phyloP scores from a whole-genome alignment of 805 yeast genomes.

The Candida dendrica region DNA sequence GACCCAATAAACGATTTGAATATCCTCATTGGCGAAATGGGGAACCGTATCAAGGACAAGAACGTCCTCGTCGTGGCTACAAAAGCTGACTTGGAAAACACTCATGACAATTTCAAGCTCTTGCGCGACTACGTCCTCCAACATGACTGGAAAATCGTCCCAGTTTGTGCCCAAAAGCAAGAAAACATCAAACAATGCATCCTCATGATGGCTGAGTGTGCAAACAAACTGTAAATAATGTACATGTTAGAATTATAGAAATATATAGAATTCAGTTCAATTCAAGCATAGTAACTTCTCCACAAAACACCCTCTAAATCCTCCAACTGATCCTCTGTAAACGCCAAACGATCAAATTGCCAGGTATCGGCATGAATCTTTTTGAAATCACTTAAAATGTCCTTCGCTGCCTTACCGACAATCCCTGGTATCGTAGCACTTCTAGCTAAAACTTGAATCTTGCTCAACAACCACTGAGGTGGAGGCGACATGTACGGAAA shows the following conservation, averaged over 20 bases:
- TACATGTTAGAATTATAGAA: no score
- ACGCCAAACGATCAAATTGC: slow-evolving; percentile 78
- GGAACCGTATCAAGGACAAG: slow-evolving; percentile 54
- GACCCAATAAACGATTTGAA: slow-evolving; percentile 64
- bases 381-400: slow-evolving; percentile 73
- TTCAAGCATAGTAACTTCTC: slow-evolving; percentile 81
- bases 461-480: slow-evolving; percentile 80
- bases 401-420: slow-evolving; percentile 80
- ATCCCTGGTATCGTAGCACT: slow-evolving; percentile 71
- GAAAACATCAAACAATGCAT: slow-evolving; percentile 71
- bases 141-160: slow-evolving; percentile 62
- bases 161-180: slow-evolving; percentile 72
- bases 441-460: slow-evolving; percentile 61
- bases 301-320: slow-evolving; percentile 91
- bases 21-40: slow-evolving; percentile 63
- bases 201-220: slow-evolving; percentile 57
- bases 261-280: no score
- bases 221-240: slow-evolving; percentile 11
- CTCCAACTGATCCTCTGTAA: slow-evolving; percentile 72
- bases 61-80: slow-evolving; percentile 76
- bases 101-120: slow-evolving; percentile 38
- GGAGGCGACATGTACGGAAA: slow-evolving; percentile 90
- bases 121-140: slow-evolving; percentile 39
- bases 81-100: slow-evolving; percentile 75
- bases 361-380: slow-evolving; percentile 92